phyloP scores from a whole-genome alignment of 1,284 basidiomycete species.

The Tilletia indica region DNA sequence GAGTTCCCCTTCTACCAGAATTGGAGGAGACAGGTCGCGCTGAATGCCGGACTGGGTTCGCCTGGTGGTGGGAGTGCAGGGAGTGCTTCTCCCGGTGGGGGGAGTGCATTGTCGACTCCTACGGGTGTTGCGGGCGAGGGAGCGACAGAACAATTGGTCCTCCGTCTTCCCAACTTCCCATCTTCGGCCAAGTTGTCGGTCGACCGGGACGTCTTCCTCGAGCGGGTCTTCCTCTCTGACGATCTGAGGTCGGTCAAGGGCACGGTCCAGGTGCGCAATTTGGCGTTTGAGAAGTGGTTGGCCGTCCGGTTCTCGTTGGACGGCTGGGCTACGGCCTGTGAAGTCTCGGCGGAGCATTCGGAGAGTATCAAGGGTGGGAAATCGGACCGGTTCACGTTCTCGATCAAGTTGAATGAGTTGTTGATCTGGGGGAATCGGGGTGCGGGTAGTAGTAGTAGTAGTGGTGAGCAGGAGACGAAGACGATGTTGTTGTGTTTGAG shows the following conservation, averaged over 20 bases:
- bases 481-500: conserved; percentile 77
- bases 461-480: conserved; percentile 73
- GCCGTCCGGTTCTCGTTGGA: conserved; percentile 89
- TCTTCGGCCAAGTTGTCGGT: conserved; percentile 56
- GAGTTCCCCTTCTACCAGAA: conserved; percentile 49
- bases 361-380: conserved; percentile 63
- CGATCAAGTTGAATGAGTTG: conserved; percentile 61
- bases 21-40: conserved; percentile 39
- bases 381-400: conserved; percentile 66
- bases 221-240: conserved; percentile 64
- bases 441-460: conserved; percentile 29
- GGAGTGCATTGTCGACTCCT: conserved; percentile 2
- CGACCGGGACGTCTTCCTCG: conserved; percentile 61
- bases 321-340: conserved; percentile 90
- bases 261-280: conserved; percentile 74
- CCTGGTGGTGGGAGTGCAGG: background rate
- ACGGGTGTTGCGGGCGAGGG: conserved; percentile 23
- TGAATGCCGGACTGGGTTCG: conserved; percentile 58
- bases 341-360: conserved; percentile 77
- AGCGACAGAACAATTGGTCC: conserved; percentile 53
- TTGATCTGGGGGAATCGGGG: conserved; percentile 42
- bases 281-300: conserved; percentile 83
- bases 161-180: conserved; percentile 63
- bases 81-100: background rate
- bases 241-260: conserved; percentile 69